Conservation (phyloP, 2,329 filamentous ascomycete genomes). For the Pseudocercospora fuligena region DNA sequence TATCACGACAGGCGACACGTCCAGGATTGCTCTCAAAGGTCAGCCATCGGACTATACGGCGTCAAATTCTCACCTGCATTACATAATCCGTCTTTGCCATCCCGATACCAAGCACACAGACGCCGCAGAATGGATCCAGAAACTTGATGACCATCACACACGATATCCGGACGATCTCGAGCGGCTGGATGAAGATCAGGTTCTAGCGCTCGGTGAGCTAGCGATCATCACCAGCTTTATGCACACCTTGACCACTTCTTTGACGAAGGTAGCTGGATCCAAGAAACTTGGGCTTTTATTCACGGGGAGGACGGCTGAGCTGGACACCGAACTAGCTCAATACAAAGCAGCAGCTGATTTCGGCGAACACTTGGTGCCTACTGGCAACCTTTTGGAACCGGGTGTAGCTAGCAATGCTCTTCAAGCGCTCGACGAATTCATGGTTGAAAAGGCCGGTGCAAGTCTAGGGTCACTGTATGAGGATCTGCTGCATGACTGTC, state of each 20-base stretch:
- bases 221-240: constrained; percentile 25
- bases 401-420: constrained; percentile 13
- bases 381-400: constrained; percentile 18
- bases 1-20: constrained; percentile 7
- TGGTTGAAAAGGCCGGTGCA: constrained; percentile 12
- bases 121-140: constrained; percentile 25
- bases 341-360: constrained; percentile 23
- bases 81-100: constrained; percentile 23
- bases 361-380: constrained; percentile 19
- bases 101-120: constrained; percentile 17
- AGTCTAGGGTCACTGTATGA: constrained; percentile 18
- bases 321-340: constrained; percentile 11
- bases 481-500: constrained; percentile 17
- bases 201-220: constrained; percentile 18
- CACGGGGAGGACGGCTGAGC: constrained; percentile 4
- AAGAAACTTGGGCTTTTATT: constrained; percentile 21
- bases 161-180: constrained; percentile 18
- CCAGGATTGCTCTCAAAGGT: constrained; percentile 21
- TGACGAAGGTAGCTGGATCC: constrained; percentile 17
- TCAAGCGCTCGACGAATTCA: constrained; percentile 19
- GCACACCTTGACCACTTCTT: constrained; percentile 18
- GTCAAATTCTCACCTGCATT: constrained; percentile 25
- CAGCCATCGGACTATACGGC: constrained; percentile 22
- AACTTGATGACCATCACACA: constrained; percentile 26
- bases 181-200: constrained; percentile 16